Evolutionary conservation across 2,329 filamentous ascomycete genomes (phyloP), one percentile per base, ranked within the genome.

Genomic region (Aspergillus brunneoviolaceus): DNA sequence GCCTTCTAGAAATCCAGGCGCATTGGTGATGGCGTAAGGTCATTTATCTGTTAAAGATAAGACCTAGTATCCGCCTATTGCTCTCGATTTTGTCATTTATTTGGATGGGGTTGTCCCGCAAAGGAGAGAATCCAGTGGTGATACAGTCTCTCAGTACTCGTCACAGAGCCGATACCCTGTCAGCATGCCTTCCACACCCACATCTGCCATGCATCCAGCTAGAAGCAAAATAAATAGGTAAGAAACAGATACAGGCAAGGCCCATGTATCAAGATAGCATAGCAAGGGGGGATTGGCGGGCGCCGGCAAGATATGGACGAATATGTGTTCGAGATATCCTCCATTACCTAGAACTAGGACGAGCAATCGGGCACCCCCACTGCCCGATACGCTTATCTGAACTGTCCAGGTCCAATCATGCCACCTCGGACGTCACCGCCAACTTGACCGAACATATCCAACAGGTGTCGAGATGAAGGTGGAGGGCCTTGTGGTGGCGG

Each of bases 361-460:
- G 42, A 47, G 31, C 42, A 23, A 35, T 9, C 2, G 29, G 48
- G 23, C 27, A 49, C 35, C 33, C 31, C 12, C 19, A 3, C 14
- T 12, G 42, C 35, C 27, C 11, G 23, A 21, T 29, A 45, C 42
- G 31, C 55, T 66, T 73, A 76, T 59, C 74, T 69, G 65, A 71
- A 76, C 47, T 72, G 74, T 31, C 73, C 73, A 3, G 74, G 74
- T 11, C 69, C 73, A 49, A 74, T 66, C 68, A 76, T 74, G 21
- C 74, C 75, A 45, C 75, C 70, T n/a, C 74, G 67, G 27, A 63
- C 67, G 19, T 74, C 71, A 45, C 72, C 73, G 29, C 70, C 70
- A 57, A 71, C 66, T 62, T 76, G 75, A 21, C 74, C 75, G 59
- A 80, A 76, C 75, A 80, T 77, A 49, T 80, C 78, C 58, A 80